Evolutionary conservation across 2,329 filamentous ascomycete species (phyloP), one percentile per base, ranked within the genome.

Genomic region (Didymella exigua): DNA sequence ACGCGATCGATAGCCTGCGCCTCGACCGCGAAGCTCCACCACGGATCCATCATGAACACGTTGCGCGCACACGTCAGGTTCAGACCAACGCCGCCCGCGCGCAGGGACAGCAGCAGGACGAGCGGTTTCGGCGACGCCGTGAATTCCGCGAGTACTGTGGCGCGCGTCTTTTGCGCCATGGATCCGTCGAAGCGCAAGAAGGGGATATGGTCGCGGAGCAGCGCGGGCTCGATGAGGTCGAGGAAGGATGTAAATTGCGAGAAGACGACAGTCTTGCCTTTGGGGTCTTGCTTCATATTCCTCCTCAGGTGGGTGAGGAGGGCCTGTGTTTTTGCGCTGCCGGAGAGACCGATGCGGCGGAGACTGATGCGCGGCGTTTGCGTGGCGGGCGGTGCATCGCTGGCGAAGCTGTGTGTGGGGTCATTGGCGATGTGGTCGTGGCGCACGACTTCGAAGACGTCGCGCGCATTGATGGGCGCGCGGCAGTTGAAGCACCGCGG

Each of bases 11-110:
- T 98, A 8, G 95, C 95, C 76, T 99, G 95, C 5, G 93, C 91
- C 76, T 99, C 95, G 11, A 98, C 88, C 0, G 95, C 93, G 75
- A 93, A 99, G 71, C 90, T 96, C 95, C 95, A 99, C 95, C 95
- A 99, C 0, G 95, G 95, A 75, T 99, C 95, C 95, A 99, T 98
- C 90, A 99, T 96, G 78, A 89, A 99, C 5, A 99, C 96, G 49
- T 90, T 82, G 60, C 88, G 91, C 5, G 95, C 95, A 62, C 87
- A 88, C 0, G 93, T 98, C 58, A 99, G 77, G 70, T 99, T 99
- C 37, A 99, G 81, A 0, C 95, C 95, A 0, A 99, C 95, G 21
- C 95, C 96, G 4, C 96, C 95, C 0, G 96, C 95, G 18, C 91
- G 84, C 51, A 99, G 79, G 65, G 89, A 93, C 46, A 99, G 84